phyloP scores from a whole-genome alignment of 1,284 basidiomycete genomes.

The Cystobasidium slooffiae region DNA sequence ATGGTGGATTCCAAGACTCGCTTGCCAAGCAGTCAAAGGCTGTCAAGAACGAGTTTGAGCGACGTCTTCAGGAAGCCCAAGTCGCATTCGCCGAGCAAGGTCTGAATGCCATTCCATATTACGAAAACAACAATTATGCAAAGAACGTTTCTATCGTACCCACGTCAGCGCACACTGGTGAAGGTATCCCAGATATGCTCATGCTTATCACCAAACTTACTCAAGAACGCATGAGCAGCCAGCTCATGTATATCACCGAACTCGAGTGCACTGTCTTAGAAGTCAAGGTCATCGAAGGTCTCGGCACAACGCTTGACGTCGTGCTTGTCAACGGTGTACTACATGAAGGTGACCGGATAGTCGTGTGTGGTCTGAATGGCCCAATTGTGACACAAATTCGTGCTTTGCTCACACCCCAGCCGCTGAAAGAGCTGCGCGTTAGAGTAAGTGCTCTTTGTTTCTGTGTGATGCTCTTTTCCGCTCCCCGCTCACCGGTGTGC shows the following conservation, averaged over 20 bases:
- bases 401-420: conserved; percentile 94
- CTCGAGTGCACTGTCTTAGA: conserved; percentile 99
- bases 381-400: conserved; percentile 95
- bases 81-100: conserved; percentile 97
- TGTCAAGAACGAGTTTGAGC: conserved; percentile 91
- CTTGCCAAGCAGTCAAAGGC: conserved; percentile 80
- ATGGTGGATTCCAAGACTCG: conserved; percentile 90
- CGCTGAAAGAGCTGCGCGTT: conserved; percentile 91
- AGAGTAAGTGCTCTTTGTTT: conserved; percentile 65
- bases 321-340: conserved; percentile 94
- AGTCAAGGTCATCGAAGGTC: conserved; percentile 97
- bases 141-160: conserved; percentile 95
- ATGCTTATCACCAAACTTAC: conserved; percentile 96
- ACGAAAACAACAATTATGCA: conserved; percentile 95
- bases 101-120: conserved; percentile 92
- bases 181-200: conserved; percentile 99
- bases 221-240: conserved; percentile 96
- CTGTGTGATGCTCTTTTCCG: not conserved
- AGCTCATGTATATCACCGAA: conserved; percentile 97
- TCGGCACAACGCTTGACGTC: conserved; percentile 98
- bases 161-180: conserved; percentile 95
- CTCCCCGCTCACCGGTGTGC: not conserved
- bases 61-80: conserved; percentile 81
- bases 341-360: conserved; percentile 90
- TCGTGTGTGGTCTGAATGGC: conserved; percentile 95